Evolutionary conservation across 495 filamentous ascomycete species (phyloP).

Genomic region (Hyaloscypha variabilis): DNA sequence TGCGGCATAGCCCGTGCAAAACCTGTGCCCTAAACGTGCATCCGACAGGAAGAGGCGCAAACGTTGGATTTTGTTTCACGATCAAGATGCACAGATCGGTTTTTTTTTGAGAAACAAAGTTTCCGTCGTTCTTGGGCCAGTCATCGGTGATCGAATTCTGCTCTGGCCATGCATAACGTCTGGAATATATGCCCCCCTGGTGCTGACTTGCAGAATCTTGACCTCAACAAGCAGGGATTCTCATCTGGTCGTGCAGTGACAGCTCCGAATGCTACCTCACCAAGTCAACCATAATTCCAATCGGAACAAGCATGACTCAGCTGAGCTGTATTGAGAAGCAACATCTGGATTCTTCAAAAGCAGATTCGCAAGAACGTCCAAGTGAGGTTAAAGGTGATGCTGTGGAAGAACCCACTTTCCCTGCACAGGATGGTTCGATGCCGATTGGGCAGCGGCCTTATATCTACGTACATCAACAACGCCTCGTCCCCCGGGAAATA

Average conservation of each 20-base stretch:
- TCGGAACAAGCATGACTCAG: background rate
- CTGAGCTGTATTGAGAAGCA: background rate
- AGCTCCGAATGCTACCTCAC: background rate
- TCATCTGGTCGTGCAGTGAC: background rate
- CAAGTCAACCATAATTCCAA: background rate
- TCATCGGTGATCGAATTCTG: background rate
- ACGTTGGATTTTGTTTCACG: background rate
- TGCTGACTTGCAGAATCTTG: background rate
- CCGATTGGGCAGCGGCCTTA: background rate
- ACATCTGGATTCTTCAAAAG: background rate
- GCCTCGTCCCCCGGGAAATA: background rate
- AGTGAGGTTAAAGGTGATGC: background rate
- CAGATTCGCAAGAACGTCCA: background rate
- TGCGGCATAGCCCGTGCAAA: background rate
- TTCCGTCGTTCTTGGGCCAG: background rate
- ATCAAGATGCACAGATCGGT: background rate
- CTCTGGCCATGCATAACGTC: background rate
- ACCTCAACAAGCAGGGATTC: background rate
- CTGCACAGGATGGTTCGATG: background rate
- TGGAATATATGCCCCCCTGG: background rate
- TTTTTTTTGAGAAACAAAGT: background rate
- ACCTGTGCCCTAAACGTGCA: background rate
- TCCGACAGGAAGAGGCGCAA: background rate
- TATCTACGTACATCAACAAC: background rate
- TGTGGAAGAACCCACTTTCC: background rate